A percentile compares a stretch with the other conserved stretches of the same genome.
These are phyloP conservation scores for Aureobasidium vineae DNA, from an alignment of 2,329 filamentous ascomycete genomes.

Conservation along the genomic window DNA sequence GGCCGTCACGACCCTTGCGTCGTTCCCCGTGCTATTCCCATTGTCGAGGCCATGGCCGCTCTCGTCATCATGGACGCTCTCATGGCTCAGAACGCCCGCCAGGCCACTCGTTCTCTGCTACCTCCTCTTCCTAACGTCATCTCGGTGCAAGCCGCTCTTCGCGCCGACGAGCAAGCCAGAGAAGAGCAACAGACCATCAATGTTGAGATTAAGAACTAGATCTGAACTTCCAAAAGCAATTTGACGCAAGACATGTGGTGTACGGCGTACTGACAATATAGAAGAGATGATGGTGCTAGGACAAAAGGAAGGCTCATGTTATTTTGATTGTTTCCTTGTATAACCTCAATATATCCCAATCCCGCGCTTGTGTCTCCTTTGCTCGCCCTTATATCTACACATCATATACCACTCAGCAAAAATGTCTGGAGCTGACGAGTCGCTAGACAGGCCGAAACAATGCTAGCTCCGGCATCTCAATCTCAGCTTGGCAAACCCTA, in stretches of 20 bases:
- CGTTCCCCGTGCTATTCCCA: slow-evolving; percentile 78
- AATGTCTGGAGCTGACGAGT: background rate
- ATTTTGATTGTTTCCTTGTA: slow-evolving; percentile 22
- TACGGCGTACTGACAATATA: slow-evolving; percentile 19
- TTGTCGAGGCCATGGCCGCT: slow-evolving; percentile 89
- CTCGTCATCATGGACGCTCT: slow-evolving; percentile 84
- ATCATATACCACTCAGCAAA: background rate
- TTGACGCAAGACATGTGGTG: slow-evolving; percentile 8
- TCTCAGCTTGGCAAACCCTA: background rate
- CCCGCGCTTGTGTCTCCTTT: background rate
- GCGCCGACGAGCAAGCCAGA: slow-evolving; percentile 28
- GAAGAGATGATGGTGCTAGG: background rate
- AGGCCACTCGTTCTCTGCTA: slow-evolving; percentile 49
- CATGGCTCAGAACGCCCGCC: slow-evolving; percentile 71
- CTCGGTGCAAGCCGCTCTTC: slow-evolving; percentile 33
- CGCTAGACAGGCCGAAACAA: background rate
- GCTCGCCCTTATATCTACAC: background rate
- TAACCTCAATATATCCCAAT: slow-evolving; percentile 18
- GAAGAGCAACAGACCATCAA: slow-evolving; percentile 28
- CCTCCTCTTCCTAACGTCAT: slow-evolving; percentile 45
- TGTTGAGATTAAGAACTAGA: slow-evolving; percentile 20
- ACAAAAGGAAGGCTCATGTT: slow-evolving; percentile 4
- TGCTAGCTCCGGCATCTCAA: slow-evolving; percentile 5
- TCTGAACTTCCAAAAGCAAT: background rate
- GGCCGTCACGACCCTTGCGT: slow-evolving; percentile 94